Percentiles rank a stretch among this genome's conserved stretches.
phyloP scores from a whole-genome alignment of 106 monocot species.

The Amphibolis antarctica region DNA sequence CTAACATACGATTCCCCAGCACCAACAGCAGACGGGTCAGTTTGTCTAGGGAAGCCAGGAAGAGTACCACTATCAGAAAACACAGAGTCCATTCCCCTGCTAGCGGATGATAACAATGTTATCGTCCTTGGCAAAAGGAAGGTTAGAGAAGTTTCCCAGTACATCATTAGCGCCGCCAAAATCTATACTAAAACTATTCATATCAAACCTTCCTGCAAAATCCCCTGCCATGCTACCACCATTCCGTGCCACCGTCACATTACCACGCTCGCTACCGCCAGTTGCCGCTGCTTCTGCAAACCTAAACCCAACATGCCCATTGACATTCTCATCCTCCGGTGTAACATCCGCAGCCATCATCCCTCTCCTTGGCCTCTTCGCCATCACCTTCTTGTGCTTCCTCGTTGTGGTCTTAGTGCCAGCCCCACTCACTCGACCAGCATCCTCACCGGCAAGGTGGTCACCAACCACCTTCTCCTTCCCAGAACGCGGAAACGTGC shows the following conservation, averaged over 20 bases:
- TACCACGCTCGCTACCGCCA: background rate
- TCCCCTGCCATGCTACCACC: background rate
- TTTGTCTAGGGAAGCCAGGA: too few species aligned
- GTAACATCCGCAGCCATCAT: background rate
- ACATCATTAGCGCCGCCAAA: background rate
- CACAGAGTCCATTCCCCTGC: background rate
- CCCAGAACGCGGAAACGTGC: background rate
- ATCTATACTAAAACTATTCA: conserved; percentile 7
- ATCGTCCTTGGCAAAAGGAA: background rate
- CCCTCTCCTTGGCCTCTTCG: conserved; percentile 4
- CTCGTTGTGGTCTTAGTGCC: background rate
- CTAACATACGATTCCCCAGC: too few species aligned
- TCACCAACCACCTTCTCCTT: background rate
- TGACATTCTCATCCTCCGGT: background rate
- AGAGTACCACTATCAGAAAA: too few species aligned
- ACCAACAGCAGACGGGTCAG: too few species aligned
- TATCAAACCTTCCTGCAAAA: conserved; percentile 6
- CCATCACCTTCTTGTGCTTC: conserved; percentile 6
- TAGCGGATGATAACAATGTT: background rate
- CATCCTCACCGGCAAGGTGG: background rate
- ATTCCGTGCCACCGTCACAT: too few species aligned
- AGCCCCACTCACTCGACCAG: background rate
- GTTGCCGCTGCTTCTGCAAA: background rate
- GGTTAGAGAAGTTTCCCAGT: background rate
- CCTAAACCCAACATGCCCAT: background rate